Percentiles rank a stretch among this genome's conserved stretches.
Conservation (phyloP, 2,329 filamentous ascomycete genomes). For the Hymenoscyphus occultus region DNA sequence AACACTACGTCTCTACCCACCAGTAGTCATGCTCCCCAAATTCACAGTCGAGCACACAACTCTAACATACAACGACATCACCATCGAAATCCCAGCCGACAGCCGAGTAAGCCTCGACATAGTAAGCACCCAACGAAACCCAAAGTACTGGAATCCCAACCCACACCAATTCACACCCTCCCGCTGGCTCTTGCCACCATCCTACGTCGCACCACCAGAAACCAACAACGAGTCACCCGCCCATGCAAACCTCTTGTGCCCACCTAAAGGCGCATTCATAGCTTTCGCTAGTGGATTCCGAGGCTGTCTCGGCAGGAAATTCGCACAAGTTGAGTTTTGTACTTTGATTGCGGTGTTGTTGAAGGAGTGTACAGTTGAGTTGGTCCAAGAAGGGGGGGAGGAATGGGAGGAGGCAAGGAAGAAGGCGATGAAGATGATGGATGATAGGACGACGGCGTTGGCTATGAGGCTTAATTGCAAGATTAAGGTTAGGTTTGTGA, state of each 20-base stretch:
- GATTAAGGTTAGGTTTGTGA: slow-evolving; percentile 27
- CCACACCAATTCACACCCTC: slow-evolving; percentile 15
- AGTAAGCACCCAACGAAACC: slow-evolving; percentile 18
- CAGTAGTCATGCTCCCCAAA: slow-evolving; percentile 55
- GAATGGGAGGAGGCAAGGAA: slow-evolving; percentile 19
- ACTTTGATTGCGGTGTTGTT: slow-evolving; percentile 30
- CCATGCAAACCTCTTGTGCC: slow-evolving; percentile 18
- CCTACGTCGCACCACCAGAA: slow-evolving; percentile 18
- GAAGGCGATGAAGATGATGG: slow-evolving; percentile 17
- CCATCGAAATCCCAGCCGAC: slow-evolving; percentile 16
- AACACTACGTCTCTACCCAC: slow-evolving; percentile 52
- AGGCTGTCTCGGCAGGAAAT: slow-evolving; percentile 39
- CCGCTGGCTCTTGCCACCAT: slow-evolving; percentile 23
- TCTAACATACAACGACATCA: slow-evolving; percentile 12
- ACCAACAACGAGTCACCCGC: slow-evolving; percentile 17
- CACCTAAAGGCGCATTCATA: slow-evolving; percentile 34
- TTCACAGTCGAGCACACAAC: slow-evolving; percentile 24
- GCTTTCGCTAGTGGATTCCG: slow-evolving; percentile 35
- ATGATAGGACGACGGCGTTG: slow-evolving; percentile 17
- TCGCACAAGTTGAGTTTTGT: slow-evolving; percentile 37
- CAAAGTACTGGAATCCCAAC: slow-evolving; percentile 18
- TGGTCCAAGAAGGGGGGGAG: slow-evolving; percentile 18
- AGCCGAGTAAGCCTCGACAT: slow-evolving; percentile 19
- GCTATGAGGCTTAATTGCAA: slow-evolving; percentile 23
- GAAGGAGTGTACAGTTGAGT: slow-evolving; percentile 21